phyloP scores from a whole-genome alignment of 495 filamentous ascomycete genomes.

The Alectoria sarmentosa region DNA sequence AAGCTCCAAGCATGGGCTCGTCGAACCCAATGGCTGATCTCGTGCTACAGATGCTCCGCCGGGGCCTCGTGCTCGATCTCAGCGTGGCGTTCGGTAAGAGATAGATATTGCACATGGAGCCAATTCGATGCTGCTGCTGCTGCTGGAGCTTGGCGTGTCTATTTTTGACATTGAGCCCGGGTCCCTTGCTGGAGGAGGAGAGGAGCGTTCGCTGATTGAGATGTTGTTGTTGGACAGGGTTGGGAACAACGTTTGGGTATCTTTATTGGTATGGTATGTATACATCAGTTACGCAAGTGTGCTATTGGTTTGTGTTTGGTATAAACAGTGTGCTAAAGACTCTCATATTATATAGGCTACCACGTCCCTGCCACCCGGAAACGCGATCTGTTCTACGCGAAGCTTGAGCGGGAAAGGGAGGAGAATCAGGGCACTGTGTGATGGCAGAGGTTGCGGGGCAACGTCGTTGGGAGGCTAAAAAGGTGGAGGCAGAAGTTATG shows the following conservation, averaged over 20 bases:
- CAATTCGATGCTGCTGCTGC: too few species aligned
- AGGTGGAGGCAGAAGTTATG: too few species aligned
- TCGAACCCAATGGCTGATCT: conserved; percentile 23
- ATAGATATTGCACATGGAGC: too few species aligned
- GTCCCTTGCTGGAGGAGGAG: too few species aligned
- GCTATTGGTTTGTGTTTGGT: too few species aligned
- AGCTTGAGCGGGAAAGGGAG: conserved; percentile 64
- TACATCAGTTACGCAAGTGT: background rate
- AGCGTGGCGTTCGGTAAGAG: conserved; percentile 64
- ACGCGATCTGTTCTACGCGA: conserved; percentile 70
- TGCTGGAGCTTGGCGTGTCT: too few species aligned
- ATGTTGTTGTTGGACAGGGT: conserved; percentile 39
- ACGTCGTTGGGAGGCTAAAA: too few species aligned
- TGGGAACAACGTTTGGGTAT: conserved; percentile 65
- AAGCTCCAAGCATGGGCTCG: background rate
- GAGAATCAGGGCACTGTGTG: conserved; percentile 25
- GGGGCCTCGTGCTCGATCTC: conserved; percentile 69
- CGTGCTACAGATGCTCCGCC: conserved; percentile 58
- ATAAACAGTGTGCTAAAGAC: background rate
- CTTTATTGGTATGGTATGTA: conserved; percentile 77
- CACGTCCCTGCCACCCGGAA: conserved; percentile 69
- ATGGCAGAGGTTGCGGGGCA: too few species aligned
- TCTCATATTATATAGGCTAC: conserved; percentile 50
- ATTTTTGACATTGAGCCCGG: background rate
- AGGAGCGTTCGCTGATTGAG: conserved; percentile 17